Base-by-base conservation (phyloP, 306 rosid genomes). In the Citrullus amarus region DNA sequence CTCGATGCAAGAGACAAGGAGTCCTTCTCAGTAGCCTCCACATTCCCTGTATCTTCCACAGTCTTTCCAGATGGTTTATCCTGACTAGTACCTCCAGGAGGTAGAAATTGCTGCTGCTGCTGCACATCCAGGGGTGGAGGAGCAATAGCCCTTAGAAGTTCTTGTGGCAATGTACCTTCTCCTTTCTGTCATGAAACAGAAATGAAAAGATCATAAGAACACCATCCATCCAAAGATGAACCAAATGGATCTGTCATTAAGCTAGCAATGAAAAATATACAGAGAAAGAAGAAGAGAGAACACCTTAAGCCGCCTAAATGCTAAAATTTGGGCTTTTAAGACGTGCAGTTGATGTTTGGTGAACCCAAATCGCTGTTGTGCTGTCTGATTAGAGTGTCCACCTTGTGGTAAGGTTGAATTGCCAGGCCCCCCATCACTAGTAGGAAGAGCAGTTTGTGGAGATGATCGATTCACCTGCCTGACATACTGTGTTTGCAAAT, bases 261-360 rank as follows among this genome's bases (percentile, higher is more conserved):
- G 38, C 17, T 43, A 38, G 6, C 61, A 48, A 69, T 44, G 44
- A 63, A 38, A 46, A n/a, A 78, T 12, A 43, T 30, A 77, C 32
- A 66, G 62, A 75, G 53, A 44, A 50, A 60, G 77, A 79, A 70
- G 75, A 75, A 59, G 50, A 85, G 78, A 79, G 13, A 80, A 95
- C 9, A 65, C 98, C 98, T 95, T 95, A 77, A 92, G 83, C 80
- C 97, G 95, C 91, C 97, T 88, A 82, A 95, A 92, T 79, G 98
- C 98, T 63, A 95, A 85, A 80, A 95, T 95, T 77, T 95, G 98
- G 70, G 98, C 98, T 86, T 95, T 95, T 69, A 95, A 97, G 81
- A 92, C 98, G 73, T 95, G 98, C 60, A 91, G 86, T 84, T 92
- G 98, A 81, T 88, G 93, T 86, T 89, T 92, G 82, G 97, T 88